Evolutionary conservation across 768 basidiomycete genomes (phyloP).

Genomic region (Rhodocollybia butyracea): DNA sequence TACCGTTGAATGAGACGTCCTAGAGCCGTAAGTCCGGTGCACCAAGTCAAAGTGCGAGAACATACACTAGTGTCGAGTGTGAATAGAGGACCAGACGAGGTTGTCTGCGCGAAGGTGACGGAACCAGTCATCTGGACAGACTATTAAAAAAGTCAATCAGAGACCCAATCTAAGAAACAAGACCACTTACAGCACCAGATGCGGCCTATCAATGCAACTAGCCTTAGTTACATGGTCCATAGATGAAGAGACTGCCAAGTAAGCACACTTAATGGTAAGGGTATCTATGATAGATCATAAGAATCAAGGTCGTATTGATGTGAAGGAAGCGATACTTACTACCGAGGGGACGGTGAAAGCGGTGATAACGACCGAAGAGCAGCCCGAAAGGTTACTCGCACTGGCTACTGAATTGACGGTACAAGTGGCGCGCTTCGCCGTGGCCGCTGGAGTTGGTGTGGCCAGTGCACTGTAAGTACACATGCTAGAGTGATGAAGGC

Average conservation of each 20-base stretch:
- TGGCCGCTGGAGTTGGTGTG: neutral
- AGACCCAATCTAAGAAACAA: neutral
- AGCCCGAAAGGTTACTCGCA: constrained; percentile 12
- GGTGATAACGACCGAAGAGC: constrained; percentile 16
- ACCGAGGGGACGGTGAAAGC: constrained; percentile 14
- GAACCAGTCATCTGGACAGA: constrained; percentile 1
- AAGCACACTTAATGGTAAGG: neutral
- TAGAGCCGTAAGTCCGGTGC: neutral
- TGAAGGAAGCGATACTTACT: constrained; percentile 4
- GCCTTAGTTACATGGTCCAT: no score
- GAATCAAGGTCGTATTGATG: neutral
- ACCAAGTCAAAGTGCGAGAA: neutral
- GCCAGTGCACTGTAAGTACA: neutral
- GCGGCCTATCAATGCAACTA: neutral
- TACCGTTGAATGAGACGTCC: neutral
- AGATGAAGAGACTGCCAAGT: no score
- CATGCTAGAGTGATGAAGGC: neutral
- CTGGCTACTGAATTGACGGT: constrained; percentile 19
- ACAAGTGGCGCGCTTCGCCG: constrained; percentile 19
- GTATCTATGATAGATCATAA: neutral
- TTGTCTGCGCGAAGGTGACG: constrained; percentile 4
- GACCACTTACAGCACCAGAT: constrained; percentile 1
- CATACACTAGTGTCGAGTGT: neutral
- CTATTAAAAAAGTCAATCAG: neutral
- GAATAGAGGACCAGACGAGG: neutral